Percentiles rank a stretch among this genome's conserved stretches.
phyloP scores from a whole-genome alignment of 352 stramenopile genomes.

The Phytopythium vexans region DNA sequence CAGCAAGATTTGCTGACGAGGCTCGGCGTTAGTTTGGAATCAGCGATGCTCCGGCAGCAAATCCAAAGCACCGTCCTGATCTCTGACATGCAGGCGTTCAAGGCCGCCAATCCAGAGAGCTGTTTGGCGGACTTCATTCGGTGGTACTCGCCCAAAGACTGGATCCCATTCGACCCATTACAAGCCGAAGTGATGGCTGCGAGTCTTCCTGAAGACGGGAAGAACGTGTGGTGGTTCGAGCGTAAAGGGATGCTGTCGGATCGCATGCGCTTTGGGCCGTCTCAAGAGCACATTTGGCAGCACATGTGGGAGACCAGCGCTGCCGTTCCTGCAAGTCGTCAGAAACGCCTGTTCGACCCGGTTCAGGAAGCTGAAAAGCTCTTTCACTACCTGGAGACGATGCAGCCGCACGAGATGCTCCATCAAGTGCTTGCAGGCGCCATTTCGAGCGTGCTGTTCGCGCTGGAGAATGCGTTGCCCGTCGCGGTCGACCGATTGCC shows the following conservation, averaged over 20 bases:
- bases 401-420: constrained; percentile 74
- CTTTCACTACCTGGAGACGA: constrained; percentile 80
- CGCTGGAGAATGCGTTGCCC: constrained; percentile 42
- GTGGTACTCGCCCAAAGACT: constrained; percentile 85
- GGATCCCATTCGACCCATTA: constrained; percentile 42
- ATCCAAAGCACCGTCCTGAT: constrained; percentile 70
- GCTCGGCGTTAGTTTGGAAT: constrained; percentile 61
- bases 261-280: constrained; percentile 53
- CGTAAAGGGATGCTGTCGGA: constrained; percentile 64
- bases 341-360: constrained; percentile 71
- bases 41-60: constrained; percentile 63
- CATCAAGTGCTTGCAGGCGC: constrained; percentile 71
- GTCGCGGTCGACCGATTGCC: constrained; percentile 23
- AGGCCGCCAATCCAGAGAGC: constrained; percentile 65
- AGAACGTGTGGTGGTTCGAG: constrained; percentile 66
- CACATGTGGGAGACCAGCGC: constrained; percentile 68
- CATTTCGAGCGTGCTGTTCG: constrained; percentile 54
- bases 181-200: constrained; percentile 10
- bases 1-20: constrained; percentile 74
- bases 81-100: constrained; percentile 86
- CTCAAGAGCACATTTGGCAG: constrained; percentile 58
- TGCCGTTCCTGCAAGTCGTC: constrained; percentile 46
- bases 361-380: constrained; percentile 76
- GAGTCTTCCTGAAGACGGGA: constrained; percentile 38
- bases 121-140: constrained; percentile 80